Evolutionary conservation across 2,329 filamentous ascomycete genomes (phyloP), one percentile per base, ranked within the genome.

Genomic region (Pseudodiploospora longispora): DNA sequence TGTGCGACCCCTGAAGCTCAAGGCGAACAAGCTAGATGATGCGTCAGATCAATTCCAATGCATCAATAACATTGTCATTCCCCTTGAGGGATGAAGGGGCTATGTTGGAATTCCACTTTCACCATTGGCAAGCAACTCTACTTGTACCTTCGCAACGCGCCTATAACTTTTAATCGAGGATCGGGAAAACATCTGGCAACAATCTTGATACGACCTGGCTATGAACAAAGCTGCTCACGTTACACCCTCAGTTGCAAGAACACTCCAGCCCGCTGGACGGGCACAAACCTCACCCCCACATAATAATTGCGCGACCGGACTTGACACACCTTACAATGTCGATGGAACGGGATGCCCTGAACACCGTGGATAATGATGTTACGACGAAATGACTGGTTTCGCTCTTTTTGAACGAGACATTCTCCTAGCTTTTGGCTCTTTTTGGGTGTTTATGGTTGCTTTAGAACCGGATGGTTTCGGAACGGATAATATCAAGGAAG

Each of bases 1-100:
- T 12, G 47, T 76, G 67, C 54, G 59, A 48, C 46, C 50, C 35
- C 27, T 55, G 43, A 19, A 19, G 19, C 41, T 42, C 53, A 36
- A 9, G 19, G 9, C 44, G 10, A 10, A 19, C 19, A 36, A 38
- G 29, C 29, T 39, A 10, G 40, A 41, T 6, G 42, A 41, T 36
- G 40, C 31, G 29, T 43, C 44, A 27, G 61, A 62, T 32, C 42
- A 43, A 28, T 44, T 59, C 38, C 52, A 54, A 5, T 58, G 57
- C 36, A 37, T 52, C 32, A 56, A 56, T 19, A 54, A 53, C 36
- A 49, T 59, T 30, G 56, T 64, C 29, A 56, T 65, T 12, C 50
- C 61, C 27, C 59, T 59, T 32, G 59, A 63, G 48, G 55, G 59
- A 43, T 62, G 50, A 30, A 42, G 19, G 19, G 19, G 19, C 19